phyloP scores from a whole-genome alignment of 805 yeast genomes.

The baker's yeast (Saccharomyces cerevisiae) region DNA sequence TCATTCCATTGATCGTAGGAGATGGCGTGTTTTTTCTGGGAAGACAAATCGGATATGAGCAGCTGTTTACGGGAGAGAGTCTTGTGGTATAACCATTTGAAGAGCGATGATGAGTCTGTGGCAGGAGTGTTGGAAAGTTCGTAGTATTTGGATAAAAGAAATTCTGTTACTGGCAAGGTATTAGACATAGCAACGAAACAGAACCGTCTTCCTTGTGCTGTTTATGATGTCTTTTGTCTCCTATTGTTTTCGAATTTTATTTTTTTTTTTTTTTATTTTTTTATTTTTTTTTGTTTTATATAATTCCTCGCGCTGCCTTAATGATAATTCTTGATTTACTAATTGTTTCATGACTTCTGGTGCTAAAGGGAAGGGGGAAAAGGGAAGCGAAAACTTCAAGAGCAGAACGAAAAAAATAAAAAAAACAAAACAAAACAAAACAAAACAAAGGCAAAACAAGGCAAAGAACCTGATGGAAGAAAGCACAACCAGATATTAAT shows the following conservation, averaged over 20 bases:
- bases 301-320: slow-evolving; percentile 1
- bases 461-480: background rate
- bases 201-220: background rate
- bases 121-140: background rate
- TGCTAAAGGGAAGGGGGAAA: background rate
- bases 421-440: background rate
- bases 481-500: background rate
- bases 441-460: background rate
- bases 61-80: slow-evolving; percentile 6
- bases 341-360: background rate
- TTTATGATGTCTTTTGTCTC: background rate
- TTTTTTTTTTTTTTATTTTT: background rate
- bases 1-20: slow-evolving; percentile 61
- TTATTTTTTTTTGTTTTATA: background rate
- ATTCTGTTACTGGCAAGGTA: background rate
- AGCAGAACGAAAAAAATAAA: background rate
- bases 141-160: background rate
- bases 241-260: background rate
- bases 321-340: background rate
- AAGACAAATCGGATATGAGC: slow-evolving; percentile 32
- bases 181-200: background rate
- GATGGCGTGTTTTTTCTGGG: slow-evolving; percentile 41
- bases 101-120: background rate
- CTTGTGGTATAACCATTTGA: background rate
- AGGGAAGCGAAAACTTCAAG: background rate